These are phyloP conservation scores for Pythium brachiatum DNA, from an alignment of 352 stramenopile species.

Conservation along the genomic window DNA sequence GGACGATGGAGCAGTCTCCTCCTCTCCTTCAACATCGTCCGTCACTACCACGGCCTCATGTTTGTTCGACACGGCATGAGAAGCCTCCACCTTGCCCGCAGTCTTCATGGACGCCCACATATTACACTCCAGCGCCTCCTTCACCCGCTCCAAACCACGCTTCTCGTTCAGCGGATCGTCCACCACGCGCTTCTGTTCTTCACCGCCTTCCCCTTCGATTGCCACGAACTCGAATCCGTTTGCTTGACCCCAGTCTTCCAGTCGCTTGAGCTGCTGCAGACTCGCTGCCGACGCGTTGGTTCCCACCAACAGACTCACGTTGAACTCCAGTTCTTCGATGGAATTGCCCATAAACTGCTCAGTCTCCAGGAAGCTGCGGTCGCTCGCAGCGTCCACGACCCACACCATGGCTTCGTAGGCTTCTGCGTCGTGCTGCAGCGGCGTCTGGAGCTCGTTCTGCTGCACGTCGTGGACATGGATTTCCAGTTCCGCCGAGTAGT, in stretches of 20 bases:
- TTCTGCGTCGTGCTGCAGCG: slow-evolving; percentile 37
- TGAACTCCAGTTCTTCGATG: slow-evolving; percentile 46
- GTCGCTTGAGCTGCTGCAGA: slow-evolving; percentile 9
- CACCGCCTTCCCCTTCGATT: slow-evolving; percentile 1
- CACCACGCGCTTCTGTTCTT: slow-evolving; percentile 19
- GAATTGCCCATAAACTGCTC: slow-evolving; percentile 41
- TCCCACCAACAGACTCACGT: slow-evolving; percentile 58
- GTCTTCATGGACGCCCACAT: slow-evolving; percentile 76
- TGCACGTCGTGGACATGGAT: slow-evolving; percentile 47
- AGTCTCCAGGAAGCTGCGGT: slow-evolving; percentile 45
- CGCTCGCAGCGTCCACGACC: slow-evolving; percentile 39
- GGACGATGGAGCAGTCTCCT: neutral
- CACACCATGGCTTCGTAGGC: slow-evolving; percentile 66
- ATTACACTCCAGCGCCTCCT: slow-evolving; percentile 72
- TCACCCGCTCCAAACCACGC: slow-evolving; percentile 51
- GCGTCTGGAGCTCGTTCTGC: slow-evolving; percentile 34
- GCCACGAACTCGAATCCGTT: slow-evolving; percentile 62
- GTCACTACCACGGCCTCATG: neutral
- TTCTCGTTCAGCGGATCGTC: slow-evolving; percentile 33
- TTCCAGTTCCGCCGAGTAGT: slow-evolving; percentile 60
- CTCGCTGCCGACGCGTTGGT: slow-evolving; percentile 18
- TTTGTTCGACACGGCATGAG: neutral
- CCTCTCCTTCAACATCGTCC: slow-evolving; percentile 1
- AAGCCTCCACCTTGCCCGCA: neutral
- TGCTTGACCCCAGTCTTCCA: slow-evolving; percentile 45